These are phyloP conservation scores for Globisporangium mamillatum DNA, from an alignment of 352 stramenopile genomes.

Conservation along the genomic window DNA sequence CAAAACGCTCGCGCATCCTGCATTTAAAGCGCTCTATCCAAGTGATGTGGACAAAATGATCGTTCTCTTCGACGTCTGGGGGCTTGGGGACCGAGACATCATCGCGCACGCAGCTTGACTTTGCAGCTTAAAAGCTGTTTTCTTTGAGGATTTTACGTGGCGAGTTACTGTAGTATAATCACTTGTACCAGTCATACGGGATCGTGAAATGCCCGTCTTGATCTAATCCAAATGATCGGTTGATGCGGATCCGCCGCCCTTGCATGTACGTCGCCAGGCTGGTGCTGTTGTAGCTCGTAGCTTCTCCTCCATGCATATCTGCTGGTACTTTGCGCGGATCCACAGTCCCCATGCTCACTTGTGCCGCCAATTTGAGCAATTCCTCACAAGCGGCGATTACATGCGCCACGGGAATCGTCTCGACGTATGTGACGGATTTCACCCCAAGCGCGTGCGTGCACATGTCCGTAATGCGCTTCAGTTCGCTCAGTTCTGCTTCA, in stretches of 20 bases:
- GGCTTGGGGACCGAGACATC: slow-evolving; percentile 21
- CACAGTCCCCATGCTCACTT: slow-evolving; percentile 18
- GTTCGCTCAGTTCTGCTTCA: slow-evolving; percentile 32
- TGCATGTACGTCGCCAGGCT: slow-evolving; percentile 20
- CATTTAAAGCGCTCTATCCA: slow-evolving; percentile 24
- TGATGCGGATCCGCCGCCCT: slow-evolving; percentile 31
- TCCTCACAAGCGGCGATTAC: slow-evolving; percentile 33
- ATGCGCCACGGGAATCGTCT: slow-evolving; percentile 32
- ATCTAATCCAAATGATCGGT: slow-evolving; percentile 33
- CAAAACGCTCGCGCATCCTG: slow-evolving; percentile 19
- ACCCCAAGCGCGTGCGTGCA: slow-evolving; percentile 37
- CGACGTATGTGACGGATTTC: slow-evolving; percentile 26
- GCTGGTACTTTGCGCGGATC: slow-evolving; percentile 10
- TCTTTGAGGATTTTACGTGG: background rate
- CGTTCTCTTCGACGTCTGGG: slow-evolving; percentile 29
- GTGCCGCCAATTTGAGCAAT: slow-evolving; percentile 31
- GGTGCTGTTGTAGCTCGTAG: background rate
- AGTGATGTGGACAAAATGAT: slow-evolving; percentile 9
- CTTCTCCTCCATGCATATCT: slow-evolving; percentile 16
- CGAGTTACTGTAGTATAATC: background rate
- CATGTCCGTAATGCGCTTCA: slow-evolving; percentile 30
- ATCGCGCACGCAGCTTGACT: slow-evolving; percentile 1
- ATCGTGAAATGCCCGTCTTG: slow-evolving; percentile 45
- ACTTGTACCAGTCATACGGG: slow-evolving; percentile 36
- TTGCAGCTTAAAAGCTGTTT: background rate